Conservation (phyloP, 176 grass and related monocot species). For the Oryza coarctata region DNA sequence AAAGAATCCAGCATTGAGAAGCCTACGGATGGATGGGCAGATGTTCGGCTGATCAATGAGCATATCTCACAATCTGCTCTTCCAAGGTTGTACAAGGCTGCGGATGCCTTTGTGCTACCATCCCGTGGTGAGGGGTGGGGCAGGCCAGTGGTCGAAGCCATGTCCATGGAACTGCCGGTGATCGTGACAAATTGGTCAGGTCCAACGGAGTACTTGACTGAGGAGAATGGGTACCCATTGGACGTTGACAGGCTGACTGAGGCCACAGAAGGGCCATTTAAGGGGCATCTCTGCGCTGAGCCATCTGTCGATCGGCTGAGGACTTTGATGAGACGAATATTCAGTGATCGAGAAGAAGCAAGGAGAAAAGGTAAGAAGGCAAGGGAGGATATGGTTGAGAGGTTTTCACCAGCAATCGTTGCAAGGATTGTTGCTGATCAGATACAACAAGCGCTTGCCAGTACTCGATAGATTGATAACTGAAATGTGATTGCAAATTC, state of each 20-base stretch:
- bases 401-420: constrained; percentile 57
- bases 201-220: constrained; percentile 59
- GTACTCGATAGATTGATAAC: neutral
- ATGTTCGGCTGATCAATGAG: constrained; percentile 39
- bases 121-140: constrained; percentile 69
- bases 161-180: constrained; percentile 69
- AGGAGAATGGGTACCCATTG: constrained; percentile 68
- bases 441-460: constrained; percentile 35
- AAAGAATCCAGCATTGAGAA: constrained; percentile 32
- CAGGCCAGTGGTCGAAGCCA: constrained; percentile 61
- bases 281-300: constrained; percentile 58
- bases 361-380: constrained; percentile 58
- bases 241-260: constrained; percentile 33
- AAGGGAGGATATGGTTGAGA: constrained; percentile 52
- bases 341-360: constrained; percentile 37
- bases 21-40: constrained; percentile 51
- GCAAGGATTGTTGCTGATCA: constrained; percentile 52
- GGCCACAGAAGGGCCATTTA: constrained; percentile 60
- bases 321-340: constrained; percentile 54
- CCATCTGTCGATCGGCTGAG: constrained; percentile 49
- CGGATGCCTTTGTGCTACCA: constrained; percentile 56
- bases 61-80: constrained; percentile 60
- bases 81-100: constrained; percentile 59
- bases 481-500: neutral
- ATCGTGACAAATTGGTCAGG: constrained; percentile 73